Conservation (phyloP, 225 moss, liverwort and hornwort genomes). For the Anthoceros angustus region DNA sequence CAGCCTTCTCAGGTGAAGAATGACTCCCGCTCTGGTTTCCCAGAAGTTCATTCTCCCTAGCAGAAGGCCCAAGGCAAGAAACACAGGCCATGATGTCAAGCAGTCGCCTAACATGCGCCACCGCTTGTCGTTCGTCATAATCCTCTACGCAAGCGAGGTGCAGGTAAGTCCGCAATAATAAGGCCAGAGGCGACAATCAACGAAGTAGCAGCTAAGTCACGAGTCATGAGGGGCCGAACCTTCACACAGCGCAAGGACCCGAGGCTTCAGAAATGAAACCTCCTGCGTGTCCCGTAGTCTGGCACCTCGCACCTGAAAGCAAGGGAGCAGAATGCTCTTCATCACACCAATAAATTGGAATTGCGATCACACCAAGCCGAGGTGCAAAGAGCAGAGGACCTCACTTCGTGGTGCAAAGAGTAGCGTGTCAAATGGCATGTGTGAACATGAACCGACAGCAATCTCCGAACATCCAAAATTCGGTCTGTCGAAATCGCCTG, state of each 20-base stretch:
- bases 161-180: too few species aligned
- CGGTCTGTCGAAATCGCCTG: neutral
- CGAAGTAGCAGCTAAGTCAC: neutral
- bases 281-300: neutral
- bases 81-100: neutral
- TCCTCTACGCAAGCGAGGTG: neutral
- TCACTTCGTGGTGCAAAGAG: slow-evolving; percentile 2
- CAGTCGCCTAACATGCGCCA: neutral
- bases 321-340: neutral
- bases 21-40: neutral
- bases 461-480: neutral
- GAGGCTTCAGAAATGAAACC: slow-evolving; percentile 1
- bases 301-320: neutral
- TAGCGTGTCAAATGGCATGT: neutral
- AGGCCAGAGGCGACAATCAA: too few species aligned
- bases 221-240: neutral
- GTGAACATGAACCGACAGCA: neutral
- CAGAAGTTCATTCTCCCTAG: neutral
- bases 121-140: neutral
- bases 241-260: neutral
- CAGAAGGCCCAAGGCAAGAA: neutral
- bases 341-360: neutral
- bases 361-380: neutral
- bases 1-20: neutral
- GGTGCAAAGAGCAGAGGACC: neutral